These are phyloP conservation scores for Claviceps paspali DNA, from an alignment of 2,329 filamentous ascomycete genomes.

Conservation along the genomic window DNA sequence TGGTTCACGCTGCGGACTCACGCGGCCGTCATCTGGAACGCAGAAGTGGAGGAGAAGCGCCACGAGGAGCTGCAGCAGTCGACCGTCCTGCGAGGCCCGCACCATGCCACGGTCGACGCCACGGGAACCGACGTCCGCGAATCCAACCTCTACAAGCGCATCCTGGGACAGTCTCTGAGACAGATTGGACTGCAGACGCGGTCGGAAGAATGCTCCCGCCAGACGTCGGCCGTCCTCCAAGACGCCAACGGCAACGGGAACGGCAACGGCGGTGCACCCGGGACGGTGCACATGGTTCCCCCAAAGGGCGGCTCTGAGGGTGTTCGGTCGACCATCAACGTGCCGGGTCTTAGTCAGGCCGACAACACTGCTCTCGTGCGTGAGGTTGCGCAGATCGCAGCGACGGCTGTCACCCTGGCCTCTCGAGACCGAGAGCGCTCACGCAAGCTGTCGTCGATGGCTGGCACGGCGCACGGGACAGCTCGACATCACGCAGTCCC, in stretches of 20 bases:
- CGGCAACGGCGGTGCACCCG: constrained; percentile 27
- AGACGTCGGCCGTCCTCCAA: constrained; percentile 21
- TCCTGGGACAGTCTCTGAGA: constrained; percentile 77
- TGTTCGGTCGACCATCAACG: constrained; percentile 30
- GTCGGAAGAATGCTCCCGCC: constrained; percentile 28
- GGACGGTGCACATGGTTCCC: constrained; percentile 59
- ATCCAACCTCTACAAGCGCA: constrained; percentile 80
- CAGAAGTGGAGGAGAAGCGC: constrained; percentile 64
- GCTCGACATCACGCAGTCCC: constrained; percentile 17
- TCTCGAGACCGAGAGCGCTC: constrained; percentile 47
- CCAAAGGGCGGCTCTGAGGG: constrained; percentile 41
- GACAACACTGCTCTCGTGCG: constrained; percentile 71
- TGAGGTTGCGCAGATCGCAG: constrained; percentile 85
- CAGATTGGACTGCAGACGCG: constrained; percentile 56
- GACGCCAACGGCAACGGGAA: constrained; percentile 23
- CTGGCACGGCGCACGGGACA: constrained; percentile 12
- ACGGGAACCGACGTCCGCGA: constrained; percentile 61
- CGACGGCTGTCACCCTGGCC: constrained; percentile 76
- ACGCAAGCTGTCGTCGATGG: constrained; percentile 22
- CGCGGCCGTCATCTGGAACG: constrained; percentile 93
- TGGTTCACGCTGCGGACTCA: constrained; percentile 94
- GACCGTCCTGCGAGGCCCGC: constrained; percentile 19
- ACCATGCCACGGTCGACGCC: constrained; percentile 27
- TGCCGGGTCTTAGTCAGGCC: constrained; percentile 62
- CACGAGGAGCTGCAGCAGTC: constrained; percentile 34